Evolutionary conservation across 257 asterid genomes (phyloP), one percentile per base, ranked within the genome.

Genomic region (Galeopsis tetrahit): DNA sequence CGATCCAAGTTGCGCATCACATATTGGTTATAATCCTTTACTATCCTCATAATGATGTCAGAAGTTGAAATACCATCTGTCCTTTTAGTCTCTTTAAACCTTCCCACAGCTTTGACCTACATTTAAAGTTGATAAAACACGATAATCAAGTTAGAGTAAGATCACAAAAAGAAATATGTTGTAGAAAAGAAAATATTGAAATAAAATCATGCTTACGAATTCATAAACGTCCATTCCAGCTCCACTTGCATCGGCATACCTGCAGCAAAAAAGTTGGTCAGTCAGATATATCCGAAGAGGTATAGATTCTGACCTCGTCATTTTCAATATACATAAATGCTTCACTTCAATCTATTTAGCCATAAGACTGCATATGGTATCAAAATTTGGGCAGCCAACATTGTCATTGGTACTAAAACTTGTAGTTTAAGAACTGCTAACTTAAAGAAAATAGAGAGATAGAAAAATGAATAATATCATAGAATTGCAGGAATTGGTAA

Each of bases 1-100:
- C 95, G 92, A 70, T 86, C 95, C 83, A 88, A 75, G 75, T 88
- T 89, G n/a, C 90, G 93, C 89, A 89, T 83, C 69, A 89, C 96
- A 71, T 87, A 89, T 71, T 88, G 86, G 77, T 89, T 89, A 71
- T 89, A 89, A 66, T 89, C 96, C 72, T 89, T 89, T n/a, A 89
- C 88, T 53, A 89, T 89, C 82, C 96, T 73, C 93, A 87, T 89
- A 70, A 89, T 89, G 55, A 89, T 82, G 78, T 89, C 96, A 31
- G 96, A 89, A 0, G 96, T 89, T 58, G 96, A 89, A 70, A 89
- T 89, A 59, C 96, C 96, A 13, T 85, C 88, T 42, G 96, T 89
- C 78, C 92, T 77, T 75, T 83, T 61, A 57, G 96, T 89, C 72
- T 86, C 96, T 79, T 89, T 89, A 79, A 89, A 89, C 78, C 83